Evolutionary conservation across 208 protist genomes (phyloP), one percentile per base, ranked within the genome.

Genomic region (Leishmania mexicana): DNA sequence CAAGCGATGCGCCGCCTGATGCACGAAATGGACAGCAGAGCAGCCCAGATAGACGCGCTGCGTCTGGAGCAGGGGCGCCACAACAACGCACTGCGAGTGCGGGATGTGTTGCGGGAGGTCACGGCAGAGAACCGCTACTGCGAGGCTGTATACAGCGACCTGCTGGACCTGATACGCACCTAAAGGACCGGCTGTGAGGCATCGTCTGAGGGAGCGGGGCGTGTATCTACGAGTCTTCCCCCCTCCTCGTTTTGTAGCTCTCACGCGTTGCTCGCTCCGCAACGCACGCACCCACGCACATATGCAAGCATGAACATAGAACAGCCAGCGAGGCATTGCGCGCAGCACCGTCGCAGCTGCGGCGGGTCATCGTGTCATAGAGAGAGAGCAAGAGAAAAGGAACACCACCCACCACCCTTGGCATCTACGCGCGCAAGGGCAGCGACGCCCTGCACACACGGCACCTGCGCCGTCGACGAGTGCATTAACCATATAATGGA

Each of bases 81-180:
- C 70, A 80, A 81, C 49, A 85, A 90, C 60, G 76, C 88, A 47
- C 83, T 94, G 78, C 87, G 82, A 35, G 67, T 93, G 71, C 84
- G 90, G 60, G 90, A 96, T 57, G 87, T 95, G 83, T 71, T 97
- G 86, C 78, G 88, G 72, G 87, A 95, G 58, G 89, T 96, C 42
- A 83, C 88, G 49, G 57, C 54, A 19, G 93, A 97, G 86, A 95
- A 96, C 51, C 83, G 82, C 40, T 94, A 92, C 77, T 96, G 92
- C 75, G 91, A 92, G 49, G 85, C 79, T 58, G 81, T 96, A 47
- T 96, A 97, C 87, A 80, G 65, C 38, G 88, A 93, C 60, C 57
- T 97, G 58, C 58, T 95, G 28, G 84, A 92, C 42, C 60, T 88
- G 67, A 80, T 85, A 28, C 80, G 81, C 2, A 58, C 78, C 15